These are phyloP conservation scores for Aspergillus carlsbadensis DNA, from an alignment of 495 filamentous ascomycete genomes.

Conservation along the genomic window DNA sequence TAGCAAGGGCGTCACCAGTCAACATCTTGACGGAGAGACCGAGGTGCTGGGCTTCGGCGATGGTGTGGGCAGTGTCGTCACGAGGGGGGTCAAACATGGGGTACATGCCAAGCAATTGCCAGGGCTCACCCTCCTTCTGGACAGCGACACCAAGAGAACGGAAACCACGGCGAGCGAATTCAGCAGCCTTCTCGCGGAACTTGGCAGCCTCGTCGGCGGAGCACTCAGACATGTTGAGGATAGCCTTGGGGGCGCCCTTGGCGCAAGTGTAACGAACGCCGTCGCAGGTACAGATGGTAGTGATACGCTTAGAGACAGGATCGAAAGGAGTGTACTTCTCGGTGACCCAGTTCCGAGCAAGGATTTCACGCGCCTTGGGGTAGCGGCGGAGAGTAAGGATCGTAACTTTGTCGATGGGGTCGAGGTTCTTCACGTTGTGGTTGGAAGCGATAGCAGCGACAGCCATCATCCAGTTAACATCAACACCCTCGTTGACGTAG, in stretches of 20 bases:
- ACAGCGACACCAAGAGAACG: constrained; percentile 75
- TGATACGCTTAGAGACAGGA: constrained; percentile 77
- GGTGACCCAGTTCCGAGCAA: constrained; percentile 68
- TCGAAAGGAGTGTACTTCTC: constrained; percentile 78
- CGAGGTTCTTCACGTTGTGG: constrained; percentile 74
- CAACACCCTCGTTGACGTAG: constrained; percentile 71
- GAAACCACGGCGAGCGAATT: constrained; percentile 80
- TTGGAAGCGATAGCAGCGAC: constrained; percentile 72
- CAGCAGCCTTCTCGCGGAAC: constrained; percentile 68
- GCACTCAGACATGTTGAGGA: constrained; percentile 65
- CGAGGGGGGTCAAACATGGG: constrained; percentile 78
- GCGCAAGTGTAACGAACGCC: constrained; percentile 67
- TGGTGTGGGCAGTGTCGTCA: constrained; percentile 77
- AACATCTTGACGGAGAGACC: constrained; percentile 79
- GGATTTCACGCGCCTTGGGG: constrained; percentile 70
- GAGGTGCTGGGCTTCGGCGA: constrained; percentile 72
- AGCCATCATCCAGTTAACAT: constrained; percentile 81
- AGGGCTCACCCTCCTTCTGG: constrained; percentile 63
- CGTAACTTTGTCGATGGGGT: constrained; percentile 76
- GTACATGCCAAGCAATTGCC: constrained; percentile 72
- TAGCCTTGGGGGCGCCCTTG: constrained; percentile 75
- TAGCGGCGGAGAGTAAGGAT: constrained; percentile 71
- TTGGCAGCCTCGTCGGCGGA: constrained; percentile 60
- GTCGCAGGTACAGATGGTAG: constrained; percentile 62
- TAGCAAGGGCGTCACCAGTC: constrained; percentile 77